Base-by-base conservation (phyloP, 2,329 filamentous ascomycete genomes). In the Pseudogymnoascus sp. region DNA sequence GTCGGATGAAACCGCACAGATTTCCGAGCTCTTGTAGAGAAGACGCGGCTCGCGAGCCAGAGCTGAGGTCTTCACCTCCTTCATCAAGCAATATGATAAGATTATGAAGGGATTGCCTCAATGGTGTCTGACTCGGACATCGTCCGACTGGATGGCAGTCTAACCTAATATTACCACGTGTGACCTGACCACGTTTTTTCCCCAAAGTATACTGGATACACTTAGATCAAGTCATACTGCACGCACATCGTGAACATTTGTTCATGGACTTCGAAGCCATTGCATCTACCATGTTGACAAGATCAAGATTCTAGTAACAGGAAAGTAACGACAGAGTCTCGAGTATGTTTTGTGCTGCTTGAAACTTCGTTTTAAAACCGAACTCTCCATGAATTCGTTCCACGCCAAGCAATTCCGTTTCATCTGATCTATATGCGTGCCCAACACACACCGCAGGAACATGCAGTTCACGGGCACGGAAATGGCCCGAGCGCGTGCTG, bases 401-500 rank as follows among this genome's bases (percentile, higher is more conserved):
- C 49, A 55, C 28, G 33, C 11, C 28, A 33, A 33, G 49, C 49
- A 55, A 14, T 33, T 55, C 49, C 6, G 49, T 55, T 55, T 55
- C 49, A 55, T 55, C 49, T 55, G 49, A 55, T 55, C 49, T 55
- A 55, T 55, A 33, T 35, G 49, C 33, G 49, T 55, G 28, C 49
- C 49, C 49, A 35, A 35, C 49, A 12, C 43, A 21, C 18, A 49
- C 5, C 4, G 21, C 23, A 33, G 25, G 45, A 55, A 55, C 25
- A 55, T 16, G 45, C 45, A 18, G 25, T 21, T 14, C 28, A 55
- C 49, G 49, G 49, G 49, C 28, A 55, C 28, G 5, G 12, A 21
- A 33, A 33, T 33, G 28, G 49, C 49, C 49, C 49, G 49, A 55
- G 49, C 49, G 28, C 49, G 11, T 55, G 49, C 49, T 55, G 28